Evolutionary conservation across 108 stramenopile genomes (phyloP).

Genomic region (Nitzschia inconspicua): DNA sequence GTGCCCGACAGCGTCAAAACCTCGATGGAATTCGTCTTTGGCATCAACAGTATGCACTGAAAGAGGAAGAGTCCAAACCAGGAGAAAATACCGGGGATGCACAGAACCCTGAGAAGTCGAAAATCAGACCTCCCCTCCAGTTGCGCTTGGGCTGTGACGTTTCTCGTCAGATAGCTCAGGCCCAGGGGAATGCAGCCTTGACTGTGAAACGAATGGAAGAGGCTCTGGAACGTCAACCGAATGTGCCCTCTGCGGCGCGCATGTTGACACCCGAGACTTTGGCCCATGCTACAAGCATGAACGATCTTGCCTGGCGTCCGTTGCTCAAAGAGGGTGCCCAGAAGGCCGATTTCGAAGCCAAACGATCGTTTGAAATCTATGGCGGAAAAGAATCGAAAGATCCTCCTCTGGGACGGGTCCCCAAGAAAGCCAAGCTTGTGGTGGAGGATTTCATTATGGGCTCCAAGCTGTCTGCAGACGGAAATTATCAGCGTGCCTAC

Average conservation of each 20-base stretch:
- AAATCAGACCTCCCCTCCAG: constrained; percentile 37
- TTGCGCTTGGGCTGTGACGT: constrained; percentile 82
- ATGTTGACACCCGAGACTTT: constrained; percentile 17
- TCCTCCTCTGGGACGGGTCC: constrained; percentile 75
- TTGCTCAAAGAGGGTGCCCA: constrained; percentile 50
- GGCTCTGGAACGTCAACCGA: constrained; percentile 62
- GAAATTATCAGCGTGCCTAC: constrained; percentile 1
- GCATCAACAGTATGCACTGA: constrained; percentile 52
- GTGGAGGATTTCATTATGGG: constrained; percentile 33
- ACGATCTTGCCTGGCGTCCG: constrained; percentile 54
- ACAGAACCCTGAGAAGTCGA: constrained; percentile 7
- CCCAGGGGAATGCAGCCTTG: constrained; percentile 77
- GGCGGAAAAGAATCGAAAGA: constrained; percentile 63
- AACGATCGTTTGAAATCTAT: constrained; percentile 70
- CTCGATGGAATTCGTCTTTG: constrained; percentile 79
- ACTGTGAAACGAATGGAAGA: constrained; percentile 81
- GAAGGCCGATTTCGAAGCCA: constrained; percentile 62
- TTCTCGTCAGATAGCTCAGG: constrained; percentile 64
- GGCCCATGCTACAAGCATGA: constrained; percentile 58
- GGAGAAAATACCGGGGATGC: not conserved
- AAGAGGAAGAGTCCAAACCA: constrained; percentile 10
- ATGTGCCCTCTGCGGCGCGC: constrained; percentile 22
- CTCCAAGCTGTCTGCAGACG: constrained; percentile 1
- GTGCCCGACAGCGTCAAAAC: constrained; percentile 77
- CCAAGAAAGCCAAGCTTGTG: constrained; percentile 50